Base-by-base conservation (phyloP, 1,284 basidiomycete genomes). In the Melampsora abietis-canadensis region DNA sequence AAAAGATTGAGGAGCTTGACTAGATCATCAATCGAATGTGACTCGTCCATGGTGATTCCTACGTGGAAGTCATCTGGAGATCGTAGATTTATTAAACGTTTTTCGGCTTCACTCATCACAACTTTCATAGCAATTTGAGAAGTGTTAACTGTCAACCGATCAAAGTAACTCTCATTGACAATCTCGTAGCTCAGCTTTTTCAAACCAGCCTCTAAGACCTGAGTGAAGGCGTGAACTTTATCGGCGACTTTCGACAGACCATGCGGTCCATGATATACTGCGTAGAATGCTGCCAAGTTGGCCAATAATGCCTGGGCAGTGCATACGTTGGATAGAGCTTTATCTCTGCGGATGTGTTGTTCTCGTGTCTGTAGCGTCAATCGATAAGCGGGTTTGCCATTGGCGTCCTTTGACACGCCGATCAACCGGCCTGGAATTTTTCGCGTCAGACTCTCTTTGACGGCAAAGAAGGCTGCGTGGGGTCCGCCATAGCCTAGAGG, bases 241-340 rank as follows among this genome's bases (percentile, higher is more conserved):
- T 87, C 85, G 40, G 94, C 94, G 78, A 98, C 98, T 69, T 88
- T 87, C 77, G 86, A 85, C 37, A 98, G 86, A 74, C 94, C 94
- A 59, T 86, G 86, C 0, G 96, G 92, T 24, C 95, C 95, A 81
- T 98, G 96, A 83, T 96, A 98, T 61, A 98, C 89, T 7, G 95
- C 92, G 81, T 94, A 96, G 93, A 96, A 95, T 54, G 93, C 92
- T 17, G 94, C 91, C 90, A 95, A 94, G 83, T 97, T 97, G 65
- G 94, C 94, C 46, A 97, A 89, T 21, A 97, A 87, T 0, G 92
- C 94, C 83, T 97, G 93, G 64, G 83, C 84, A 46, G 73, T 75
- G 78, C 81, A 82, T 21, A 82, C 80, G 77, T 82, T 82, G 57
- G 80, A 81, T 7, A 80, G 80, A 19, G 81, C 80, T 78, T 81